Percentiles rank a stretch among this genome's conserved stretches.
Evolutionary conservation across 768 basidiomycete genomes (phyloP).

Genomic region (Pleurotus giganteus): DNA sequence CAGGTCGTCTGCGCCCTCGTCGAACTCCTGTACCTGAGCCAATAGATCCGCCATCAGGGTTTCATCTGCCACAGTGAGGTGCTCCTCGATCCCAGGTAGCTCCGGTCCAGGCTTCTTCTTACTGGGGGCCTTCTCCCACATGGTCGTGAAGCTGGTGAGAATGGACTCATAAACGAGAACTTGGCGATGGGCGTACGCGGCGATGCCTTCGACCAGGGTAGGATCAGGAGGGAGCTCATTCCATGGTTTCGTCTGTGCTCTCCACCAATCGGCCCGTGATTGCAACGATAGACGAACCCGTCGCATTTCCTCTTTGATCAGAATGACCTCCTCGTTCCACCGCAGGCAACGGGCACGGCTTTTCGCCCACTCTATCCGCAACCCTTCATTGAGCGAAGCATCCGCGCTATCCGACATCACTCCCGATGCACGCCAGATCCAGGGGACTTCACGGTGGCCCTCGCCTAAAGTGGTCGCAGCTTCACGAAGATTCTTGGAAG

Average conservation of each 20-base stretch:
- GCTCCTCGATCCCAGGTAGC: too few relatives aligned
- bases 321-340: slow-evolving; percentile 22
- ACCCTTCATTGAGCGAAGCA: neutral
- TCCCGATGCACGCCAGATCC: slow-evolving; percentile 1
- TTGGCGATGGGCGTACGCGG: slow-evolving; percentile 9
- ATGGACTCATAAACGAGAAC: neutral
- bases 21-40: too few relatives aligned
- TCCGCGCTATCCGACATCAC: neutral
- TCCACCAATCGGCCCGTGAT: slow-evolving; percentile 9
- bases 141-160: neutral
- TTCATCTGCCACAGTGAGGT: too few relatives aligned
- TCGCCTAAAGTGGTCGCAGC: neutral
- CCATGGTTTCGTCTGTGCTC: neutral
- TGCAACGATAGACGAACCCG: slow-evolving; percentile 3
- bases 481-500: neutral
- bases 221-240: neutral
- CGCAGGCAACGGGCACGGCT: slow-evolving; percentile 14
- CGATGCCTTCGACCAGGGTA: neutral
- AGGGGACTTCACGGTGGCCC: neutral
- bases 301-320: slow-evolving; percentile 18
- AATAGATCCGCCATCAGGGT: too few relatives aligned
- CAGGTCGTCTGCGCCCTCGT: too few relatives aligned
- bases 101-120: neutral
- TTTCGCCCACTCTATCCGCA: slow-evolving; percentile 22
- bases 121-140: slow-evolving; percentile 8